Evolutionary conservation across 495 filamentous ascomycete species (phyloP).

Genomic region (Hamigera avellanea): DNA sequence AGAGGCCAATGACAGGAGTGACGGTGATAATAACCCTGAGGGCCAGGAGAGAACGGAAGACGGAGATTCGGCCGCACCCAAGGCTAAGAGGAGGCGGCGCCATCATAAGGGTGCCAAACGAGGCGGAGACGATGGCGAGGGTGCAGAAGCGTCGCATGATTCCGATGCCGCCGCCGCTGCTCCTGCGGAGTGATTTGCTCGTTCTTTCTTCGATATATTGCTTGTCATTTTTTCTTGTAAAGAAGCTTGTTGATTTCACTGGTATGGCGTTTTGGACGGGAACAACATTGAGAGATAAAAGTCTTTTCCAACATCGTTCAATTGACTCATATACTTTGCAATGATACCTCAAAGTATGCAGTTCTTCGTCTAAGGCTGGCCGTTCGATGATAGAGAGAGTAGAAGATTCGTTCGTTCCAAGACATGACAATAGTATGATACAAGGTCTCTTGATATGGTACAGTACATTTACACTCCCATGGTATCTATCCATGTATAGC

Average conservation of each 20-base stretch:
- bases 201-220: not conserved
- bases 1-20: constrained; percentile 9
- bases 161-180: not conserved
- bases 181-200: not conserved
- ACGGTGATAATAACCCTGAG: constrained; percentile 9
- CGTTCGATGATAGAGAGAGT: too few species aligned
- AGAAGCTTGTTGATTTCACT: not conserved
- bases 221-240: not conserved
- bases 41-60: constrained; percentile 10
- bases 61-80: constrained; percentile 14
- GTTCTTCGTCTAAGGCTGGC: too few species aligned
- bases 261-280: not conserved
- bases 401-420: too few species aligned
- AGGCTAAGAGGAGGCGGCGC: constrained; percentile 38
- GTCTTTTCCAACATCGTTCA: not conserved
- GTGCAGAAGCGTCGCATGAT: not conserved
- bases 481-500: too few species aligned
- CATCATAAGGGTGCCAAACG: constrained; percentile 23
- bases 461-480: too few species aligned
- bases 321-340: too few species aligned
- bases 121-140: constrained; percentile 11
- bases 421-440: too few species aligned
- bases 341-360: too few species aligned
- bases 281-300: not conserved
- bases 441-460: too few species aligned